phyloP scores from a whole-genome alignment of 1,284 basidiomycete species.

The Ceratobasidium sp. region DNA sequence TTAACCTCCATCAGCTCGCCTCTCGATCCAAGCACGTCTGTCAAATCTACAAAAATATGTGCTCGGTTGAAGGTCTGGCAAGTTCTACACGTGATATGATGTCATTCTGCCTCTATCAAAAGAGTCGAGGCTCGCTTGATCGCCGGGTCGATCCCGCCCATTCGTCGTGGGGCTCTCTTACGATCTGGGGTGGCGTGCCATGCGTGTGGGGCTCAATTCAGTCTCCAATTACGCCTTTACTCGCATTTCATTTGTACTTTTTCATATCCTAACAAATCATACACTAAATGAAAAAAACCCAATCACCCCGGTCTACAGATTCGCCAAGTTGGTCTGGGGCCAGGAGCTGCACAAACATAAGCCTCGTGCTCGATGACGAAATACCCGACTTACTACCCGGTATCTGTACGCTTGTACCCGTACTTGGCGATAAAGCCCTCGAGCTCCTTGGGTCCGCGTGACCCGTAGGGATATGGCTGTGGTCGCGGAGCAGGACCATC shows the following conservation, averaged over 20 bases:
- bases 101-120: neutral
- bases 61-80: neutral
- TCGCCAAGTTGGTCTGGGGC: slow-evolving; percentile 50
- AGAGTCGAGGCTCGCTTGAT: neutral
- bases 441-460: slow-evolving; percentile 85
- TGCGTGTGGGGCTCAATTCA: no score
- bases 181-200: no score
- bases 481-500: slow-evolving; percentile 69
- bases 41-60: neutral
- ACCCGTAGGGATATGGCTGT: slow-evolving; percentile 84
- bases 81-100: slow-evolving; percentile 29
- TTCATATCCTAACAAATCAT: neutral
- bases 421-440: slow-evolving; percentile 75
- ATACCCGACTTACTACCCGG: slow-evolving; percentile 71
- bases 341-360: slow-evolving; percentile 47
- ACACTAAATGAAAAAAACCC: neutral
- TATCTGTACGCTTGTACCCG: slow-evolving; percentile 73
- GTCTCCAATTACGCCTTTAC: no score
- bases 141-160: neutral
- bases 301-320: slow-evolving; percentile 43
- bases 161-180: no score
- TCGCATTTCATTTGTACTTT: slow-evolving; percentile 9
- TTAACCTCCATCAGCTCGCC: neutral
- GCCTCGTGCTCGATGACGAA: slow-evolving; percentile 6
- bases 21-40: neutral